Conservation (phyloP, 2,329 filamentous ascomycete genomes). For the Xylariaceae sp. region DNA sequence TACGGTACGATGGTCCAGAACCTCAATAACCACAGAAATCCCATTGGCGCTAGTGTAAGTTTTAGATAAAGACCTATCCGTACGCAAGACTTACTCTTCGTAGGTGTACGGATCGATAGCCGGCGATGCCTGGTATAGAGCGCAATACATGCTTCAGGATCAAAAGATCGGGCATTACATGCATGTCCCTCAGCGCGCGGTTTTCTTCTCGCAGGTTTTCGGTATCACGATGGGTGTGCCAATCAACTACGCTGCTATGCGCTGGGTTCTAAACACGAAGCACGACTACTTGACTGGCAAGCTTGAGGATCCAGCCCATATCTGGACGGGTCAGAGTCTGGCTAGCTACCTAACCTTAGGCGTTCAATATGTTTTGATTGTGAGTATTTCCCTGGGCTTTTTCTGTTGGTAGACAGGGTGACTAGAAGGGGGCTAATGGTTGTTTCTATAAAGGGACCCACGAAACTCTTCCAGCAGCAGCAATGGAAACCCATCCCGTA, state of each 20-base stretch:
- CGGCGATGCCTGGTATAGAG: constrained; percentile 66
- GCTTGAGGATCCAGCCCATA: constrained; percentile 59
- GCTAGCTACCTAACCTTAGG: constrained; percentile 58
- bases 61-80: neutral
- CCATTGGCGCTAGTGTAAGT: constrained; percentile 57
- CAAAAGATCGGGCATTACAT: constrained; percentile 70
- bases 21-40: constrained; percentile 57
- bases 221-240: constrained; percentile 64
- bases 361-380: constrained; percentile 66
- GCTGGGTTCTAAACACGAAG: constrained; percentile 65
- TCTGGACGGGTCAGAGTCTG: constrained; percentile 65
- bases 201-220: constrained; percentile 67
- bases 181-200: constrained; percentile 62
- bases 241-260: constrained; percentile 65
- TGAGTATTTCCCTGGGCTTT: constrained; percentile 31
- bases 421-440: neutral
- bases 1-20: constrained; percentile 65
- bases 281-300: constrained; percentile 58
- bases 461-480: constrained; percentile 53
- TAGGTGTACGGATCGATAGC: constrained; percentile 62
- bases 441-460: constrained; percentile 46
- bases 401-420: neutral
- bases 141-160: constrained; percentile 64
- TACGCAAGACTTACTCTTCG: constrained; percentile 3
- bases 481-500: constrained; percentile 57